These are phyloP conservation scores for Penicillium occitanis DNA, from an alignment of 2,329 filamentous ascomycete species.

Conservation along the genomic window DNA sequence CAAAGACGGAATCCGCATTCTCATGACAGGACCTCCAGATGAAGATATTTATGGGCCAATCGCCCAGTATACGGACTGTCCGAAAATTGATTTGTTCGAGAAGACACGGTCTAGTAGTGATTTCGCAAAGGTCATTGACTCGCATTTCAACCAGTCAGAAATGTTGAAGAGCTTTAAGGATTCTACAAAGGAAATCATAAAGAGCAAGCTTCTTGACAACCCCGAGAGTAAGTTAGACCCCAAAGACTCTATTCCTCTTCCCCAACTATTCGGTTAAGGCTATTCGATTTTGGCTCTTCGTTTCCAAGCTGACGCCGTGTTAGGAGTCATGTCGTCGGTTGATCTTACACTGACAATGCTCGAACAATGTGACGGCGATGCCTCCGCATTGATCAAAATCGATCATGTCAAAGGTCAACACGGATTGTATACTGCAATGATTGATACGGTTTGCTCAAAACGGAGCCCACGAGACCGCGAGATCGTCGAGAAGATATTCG, in stretches of 20 bases:
- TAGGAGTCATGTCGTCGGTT: constrained; percentile 10
- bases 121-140: neutral
- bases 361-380: constrained; percentile 11
- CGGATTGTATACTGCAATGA: constrained; percentile 9
- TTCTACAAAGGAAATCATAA: neutral
- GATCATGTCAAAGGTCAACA: constrained; percentile 9
- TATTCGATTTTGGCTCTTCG: neutral
- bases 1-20: constrained; percentile 10
- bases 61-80: neutral
- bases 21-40: constrained; percentile 6
- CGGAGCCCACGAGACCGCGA: constrained; percentile 6
- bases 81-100: constrained; percentile 5
- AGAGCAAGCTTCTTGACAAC: constrained; percentile 2
- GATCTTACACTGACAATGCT: constrained; percentile 14
- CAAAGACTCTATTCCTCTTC: neutral
- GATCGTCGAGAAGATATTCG: constrained; percentile 13
- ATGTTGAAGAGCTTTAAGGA: constrained; percentile 1
- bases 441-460: constrained; percentile 8
- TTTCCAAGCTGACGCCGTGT: neutral
- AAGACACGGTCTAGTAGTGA: neutral
- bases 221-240: constrained; percentile 1
- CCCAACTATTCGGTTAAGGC: neutral
- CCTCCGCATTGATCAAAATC: neutral
- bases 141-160: constrained; percentile 6
- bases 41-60: constrained; percentile 7